Base-by-base conservation (phyloP, 1,284 basidiomycete species). In the Cryptococcus jaspeensis region DNA sequence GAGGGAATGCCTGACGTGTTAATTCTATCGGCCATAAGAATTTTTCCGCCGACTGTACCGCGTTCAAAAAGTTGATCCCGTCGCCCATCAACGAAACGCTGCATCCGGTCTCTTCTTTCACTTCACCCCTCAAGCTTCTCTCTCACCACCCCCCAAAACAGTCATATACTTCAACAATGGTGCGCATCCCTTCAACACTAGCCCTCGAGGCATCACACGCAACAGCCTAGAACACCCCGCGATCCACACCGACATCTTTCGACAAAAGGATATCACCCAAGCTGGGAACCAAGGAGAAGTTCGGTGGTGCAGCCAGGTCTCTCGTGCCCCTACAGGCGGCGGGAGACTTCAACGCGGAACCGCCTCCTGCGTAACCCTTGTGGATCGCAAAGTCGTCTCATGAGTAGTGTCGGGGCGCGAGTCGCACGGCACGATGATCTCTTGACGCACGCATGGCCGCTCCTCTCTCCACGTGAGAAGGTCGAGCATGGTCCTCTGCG, bases 401-500 rank as follows among this genome's bases (percentile, higher is more conserved):
- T 9, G 28, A 32, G 28, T 32, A 32, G 28, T 32, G 28, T 32
- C 28, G 28, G n/a, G 4, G 13, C 20, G 13, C 43, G n/a, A 22
- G 25, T n/a, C 22, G 43, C 13, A n/a, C 43, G 8, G 20, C 22
- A 25, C 42, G 37, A 53, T 53, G 52, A 53, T 45, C 36, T 51
- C 50, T 37, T 32, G 25, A 39, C 38, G 36, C 20, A 45, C 36
- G 42, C 52, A 37, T 45, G 36, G 25, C 50, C 28, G 28, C 28
- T 23, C 20, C 15, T 36, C 13, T 38, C 32, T 36, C 35, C 18
- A 22, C 18, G 38, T 22, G 28, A 32, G 36, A 42, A 43, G 25
- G 18, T 35, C 22, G 46, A 37, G n/a, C 28, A 40, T 32, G 38
- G 42, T 42, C 53, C 35, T 52, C 52, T 54, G 52, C 49, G 38